Evolutionary conservation across 2,329 filamentous ascomycete genomes (phyloP).

Genomic region (Aspergillus tubingensis): DNA sequence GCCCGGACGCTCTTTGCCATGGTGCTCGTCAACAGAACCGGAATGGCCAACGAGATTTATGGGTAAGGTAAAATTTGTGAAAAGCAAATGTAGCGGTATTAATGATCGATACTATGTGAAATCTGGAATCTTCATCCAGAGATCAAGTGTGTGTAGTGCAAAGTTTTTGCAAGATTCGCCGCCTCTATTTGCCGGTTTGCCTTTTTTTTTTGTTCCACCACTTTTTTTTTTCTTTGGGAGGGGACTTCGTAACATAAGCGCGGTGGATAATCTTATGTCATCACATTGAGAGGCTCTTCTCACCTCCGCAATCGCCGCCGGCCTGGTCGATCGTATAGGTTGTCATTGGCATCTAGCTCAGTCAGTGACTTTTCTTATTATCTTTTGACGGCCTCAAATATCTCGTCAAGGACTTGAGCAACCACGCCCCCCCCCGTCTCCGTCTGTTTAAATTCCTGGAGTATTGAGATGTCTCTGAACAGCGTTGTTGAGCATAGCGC

Average conservation of each 20-base stretch:
- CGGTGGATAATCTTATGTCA: slow-evolving; percentile 35
- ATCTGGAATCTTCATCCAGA: background rate
- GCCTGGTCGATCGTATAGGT: slow-evolving; percentile 2
- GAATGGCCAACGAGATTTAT: background rate
- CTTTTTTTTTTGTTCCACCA: background rate
- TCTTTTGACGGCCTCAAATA: too few relatives aligned
- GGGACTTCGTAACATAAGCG: background rate
- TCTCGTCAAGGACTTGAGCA: background rate
- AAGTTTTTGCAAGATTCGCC: background rate
- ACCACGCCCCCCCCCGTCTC: background rate
- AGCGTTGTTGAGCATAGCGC: slow-evolving; percentile 21
- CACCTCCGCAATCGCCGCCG: slow-evolving; percentile 21
- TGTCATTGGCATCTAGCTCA: background rate
- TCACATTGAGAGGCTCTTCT: slow-evolving; percentile 26
- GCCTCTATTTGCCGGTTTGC: slow-evolving; percentile 1
- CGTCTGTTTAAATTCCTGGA: slow-evolving; percentile 1
- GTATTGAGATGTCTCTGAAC: slow-evolving; percentile 34
- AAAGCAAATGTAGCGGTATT: background rate
- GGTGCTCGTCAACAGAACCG: slow-evolving; percentile 28
- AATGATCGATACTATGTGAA: background rate
- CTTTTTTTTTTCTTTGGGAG: background rate
- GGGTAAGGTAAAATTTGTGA: slow-evolving; percentile 4
- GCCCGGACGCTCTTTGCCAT: slow-evolving; percentile 90
- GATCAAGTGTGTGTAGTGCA: background rate
- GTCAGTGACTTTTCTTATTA: background rate